Evolutionary conservation across 257 asterid species (phyloP).

Genomic region (Prunella vulgaris): DNA sequence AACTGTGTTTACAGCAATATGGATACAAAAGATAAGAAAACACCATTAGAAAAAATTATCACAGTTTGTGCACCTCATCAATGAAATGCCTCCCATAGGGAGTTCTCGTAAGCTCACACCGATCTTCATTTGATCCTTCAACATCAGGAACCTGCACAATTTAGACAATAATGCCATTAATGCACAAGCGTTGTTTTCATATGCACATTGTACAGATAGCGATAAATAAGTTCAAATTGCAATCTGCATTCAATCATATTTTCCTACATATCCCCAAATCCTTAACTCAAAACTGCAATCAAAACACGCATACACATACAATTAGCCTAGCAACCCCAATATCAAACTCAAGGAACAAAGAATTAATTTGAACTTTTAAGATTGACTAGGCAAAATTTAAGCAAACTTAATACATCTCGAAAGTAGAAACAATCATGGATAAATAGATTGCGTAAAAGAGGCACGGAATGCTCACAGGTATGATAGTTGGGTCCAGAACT

Average conservation of each 20-base stretch:
- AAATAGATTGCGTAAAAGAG: background rate
- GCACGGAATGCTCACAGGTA: constrained; percentile 35
- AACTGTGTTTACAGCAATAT: constrained; percentile 13
- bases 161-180: constrained; percentile 2
- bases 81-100: constrained; percentile 71
- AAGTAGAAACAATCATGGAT: background rate
- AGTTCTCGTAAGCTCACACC: constrained; percentile 77
- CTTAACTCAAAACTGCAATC: constrained; percentile 1
- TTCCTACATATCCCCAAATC: background rate
- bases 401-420: background rate
- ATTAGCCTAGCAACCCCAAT: background rate
- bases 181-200: background rate
- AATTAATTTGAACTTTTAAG: background rate
- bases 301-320: background rate
- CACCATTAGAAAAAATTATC: background rate
- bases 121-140: constrained; percentile 63
- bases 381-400: background rate
- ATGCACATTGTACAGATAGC: background rate
- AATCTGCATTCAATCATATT: background rate
- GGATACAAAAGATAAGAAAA: background rate
- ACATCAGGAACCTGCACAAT: constrained; percentile 79
- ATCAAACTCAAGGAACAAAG: background rate
- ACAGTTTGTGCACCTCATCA: constrained; percentile 40
- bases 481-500: constrained; percentile 62
- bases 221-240: background rate